These are phyloP conservation scores for Perkinsus chesapeaki DNA, from an alignment of 169 alveolate species.

Conservation along the genomic window DNA sequence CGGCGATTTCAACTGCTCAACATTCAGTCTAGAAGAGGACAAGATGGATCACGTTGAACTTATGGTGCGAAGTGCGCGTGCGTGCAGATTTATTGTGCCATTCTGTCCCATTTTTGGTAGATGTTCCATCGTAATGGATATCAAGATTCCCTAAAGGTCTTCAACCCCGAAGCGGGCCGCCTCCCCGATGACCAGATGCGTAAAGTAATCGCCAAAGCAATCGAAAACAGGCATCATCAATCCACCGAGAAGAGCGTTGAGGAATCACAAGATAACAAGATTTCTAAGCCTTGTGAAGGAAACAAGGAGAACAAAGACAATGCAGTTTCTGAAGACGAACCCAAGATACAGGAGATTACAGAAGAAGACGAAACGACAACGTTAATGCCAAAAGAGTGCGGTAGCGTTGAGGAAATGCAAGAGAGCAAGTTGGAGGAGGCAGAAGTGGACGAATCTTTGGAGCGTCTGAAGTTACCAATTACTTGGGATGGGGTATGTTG, in stretches of 20 bases:
- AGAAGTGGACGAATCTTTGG: not conserved
- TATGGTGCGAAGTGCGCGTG: not conserved
- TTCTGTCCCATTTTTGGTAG: not conserved
- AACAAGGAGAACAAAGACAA: not conserved
- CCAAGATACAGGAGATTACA: not conserved
- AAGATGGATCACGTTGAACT: not conserved
- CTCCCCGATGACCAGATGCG: not conserved
- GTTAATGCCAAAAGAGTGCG: not conserved
- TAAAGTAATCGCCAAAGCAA: not conserved
- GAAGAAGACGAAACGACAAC: not conserved
- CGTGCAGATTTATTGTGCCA: not conserved
- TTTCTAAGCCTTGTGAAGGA: not conserved
- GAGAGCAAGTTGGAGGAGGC: not conserved
- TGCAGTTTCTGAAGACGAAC: not conserved
- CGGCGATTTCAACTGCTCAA: not conserved
- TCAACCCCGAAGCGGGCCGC: not conserved
- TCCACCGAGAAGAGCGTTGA: not conserved
- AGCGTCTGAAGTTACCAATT: not conserved
- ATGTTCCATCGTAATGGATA: not conserved
- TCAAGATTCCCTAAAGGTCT: not conserved
- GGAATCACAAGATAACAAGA: not conserved
- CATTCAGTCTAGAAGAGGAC: not conserved
- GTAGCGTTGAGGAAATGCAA: not conserved
- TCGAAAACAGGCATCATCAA: not conserved
- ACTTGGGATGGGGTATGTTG: conserved; percentile 2